Evolutionary conservation across 2,329 filamentous ascomycete species (phyloP).

Genomic region (Fusarium mangiferae): DNA sequence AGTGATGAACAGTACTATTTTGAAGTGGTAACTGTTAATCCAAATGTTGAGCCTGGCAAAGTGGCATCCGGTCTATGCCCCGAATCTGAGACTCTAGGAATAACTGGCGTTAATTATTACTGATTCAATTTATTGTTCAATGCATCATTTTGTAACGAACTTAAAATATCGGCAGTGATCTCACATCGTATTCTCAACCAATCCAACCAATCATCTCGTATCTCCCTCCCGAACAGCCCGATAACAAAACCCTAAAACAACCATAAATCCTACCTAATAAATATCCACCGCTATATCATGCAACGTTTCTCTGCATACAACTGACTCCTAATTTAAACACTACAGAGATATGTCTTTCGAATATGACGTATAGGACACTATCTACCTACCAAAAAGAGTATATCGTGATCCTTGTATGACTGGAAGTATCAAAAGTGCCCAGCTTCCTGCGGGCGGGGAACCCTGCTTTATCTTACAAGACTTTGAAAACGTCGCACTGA

Average conservation of each 20-base stretch:
- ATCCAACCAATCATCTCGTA: neutral
- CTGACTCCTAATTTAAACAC: neutral
- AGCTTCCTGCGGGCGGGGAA: constrained; percentile 26
- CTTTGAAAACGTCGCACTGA: constrained; percentile 1
- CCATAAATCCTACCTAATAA: neutral
- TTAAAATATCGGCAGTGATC: neutral
- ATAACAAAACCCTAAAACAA: neutral
- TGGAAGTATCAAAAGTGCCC: constrained; percentile 27
- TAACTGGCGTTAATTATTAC: too few species aligned
- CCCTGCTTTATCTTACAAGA: constrained; percentile 16
- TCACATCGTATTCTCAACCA: neutral
- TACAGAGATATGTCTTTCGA: neutral
- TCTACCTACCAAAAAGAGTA: constrained; percentile 27
- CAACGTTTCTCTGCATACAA: neutral
- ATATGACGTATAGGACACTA: constrained; percentile 2
- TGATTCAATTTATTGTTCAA: rapidly evolving
- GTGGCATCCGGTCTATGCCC: neutral
- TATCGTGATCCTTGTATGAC: constrained; percentile 18
- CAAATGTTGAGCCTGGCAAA: neutral
- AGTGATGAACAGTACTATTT: neutral
- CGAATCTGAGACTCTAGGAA: too few species aligned
- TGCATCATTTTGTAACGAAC: neutral
- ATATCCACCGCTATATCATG: neutral
- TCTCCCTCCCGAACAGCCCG: neutral
- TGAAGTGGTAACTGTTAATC: too few species aligned